Conservation (phyloP, 306 rosid species). For the Vigna trinervia region DNA sequence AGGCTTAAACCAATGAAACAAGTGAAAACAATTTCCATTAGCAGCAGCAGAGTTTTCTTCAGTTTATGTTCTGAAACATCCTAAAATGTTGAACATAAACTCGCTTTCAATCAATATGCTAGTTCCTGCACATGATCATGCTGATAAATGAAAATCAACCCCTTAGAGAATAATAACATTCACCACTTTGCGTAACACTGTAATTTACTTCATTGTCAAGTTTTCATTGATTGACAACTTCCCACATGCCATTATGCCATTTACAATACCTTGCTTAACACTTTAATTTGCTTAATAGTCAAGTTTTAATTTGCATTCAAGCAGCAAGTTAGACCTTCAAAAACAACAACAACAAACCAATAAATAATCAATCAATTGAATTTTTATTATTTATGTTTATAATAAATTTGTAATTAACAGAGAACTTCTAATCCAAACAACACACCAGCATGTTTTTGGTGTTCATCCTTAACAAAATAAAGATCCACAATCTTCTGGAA, state of each 20-base stretch:
- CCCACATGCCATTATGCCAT: slow-evolving; percentile 8
- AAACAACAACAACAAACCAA: not conserved
- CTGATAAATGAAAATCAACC: not conserved
- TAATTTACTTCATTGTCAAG: not conserved
- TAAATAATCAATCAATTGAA: slow-evolving; percentile 39
- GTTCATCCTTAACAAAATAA: slow-evolving; percentile 60
- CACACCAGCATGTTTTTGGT: slow-evolving; percentile 70
- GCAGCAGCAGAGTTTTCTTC: not conserved
- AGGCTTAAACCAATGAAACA: not conserved
- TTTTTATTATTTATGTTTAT: not conserved
- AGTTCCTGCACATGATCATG: not conserved
- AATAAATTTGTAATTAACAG: slow-evolving; percentile 1
- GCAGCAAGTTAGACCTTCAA: not conserved
- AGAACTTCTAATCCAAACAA: slow-evolving; percentile 64
- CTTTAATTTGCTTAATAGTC: not conserved
- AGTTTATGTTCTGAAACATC: not conserved
- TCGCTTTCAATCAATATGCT: not conserved
- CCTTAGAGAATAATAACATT: not conserved
- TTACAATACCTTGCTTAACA: not conserved
- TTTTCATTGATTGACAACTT: not conserved
- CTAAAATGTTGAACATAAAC: not conserved
- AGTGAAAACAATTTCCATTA: not conserved
- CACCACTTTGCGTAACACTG: slow-evolving; percentile 4
- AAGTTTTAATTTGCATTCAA: not conserved
- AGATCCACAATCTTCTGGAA: slow-evolving; percentile 76